Evolutionary conservation across 208 protist species (phyloP), one percentile per base, ranked within the genome.

Genomic region (Wallacemonas sp.): DNA sequence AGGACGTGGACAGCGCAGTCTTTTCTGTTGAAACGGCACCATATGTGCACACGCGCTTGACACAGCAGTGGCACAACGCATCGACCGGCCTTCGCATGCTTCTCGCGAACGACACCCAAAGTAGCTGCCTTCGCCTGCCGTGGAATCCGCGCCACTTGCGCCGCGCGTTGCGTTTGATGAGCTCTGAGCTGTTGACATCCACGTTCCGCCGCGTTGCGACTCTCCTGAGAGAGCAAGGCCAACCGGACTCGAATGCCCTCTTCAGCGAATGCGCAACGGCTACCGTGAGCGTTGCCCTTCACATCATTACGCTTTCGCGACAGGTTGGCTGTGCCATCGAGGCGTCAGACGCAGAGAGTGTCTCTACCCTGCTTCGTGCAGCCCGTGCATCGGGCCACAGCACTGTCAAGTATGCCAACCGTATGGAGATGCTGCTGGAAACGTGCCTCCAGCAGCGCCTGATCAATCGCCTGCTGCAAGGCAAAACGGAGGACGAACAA

Each of bases 1-100:
- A 61, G 2, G 68, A 29, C 33, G 36, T 41, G 38, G 12, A 30
- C 69, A 12, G 64, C 81, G 38, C 70, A 16, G 61, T 95, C 8
- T 85, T 95, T 19, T 76, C 73, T 19, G 78, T 95, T 41, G 78
- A 87, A 58, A 84, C 81, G 21, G 77, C 82, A 1, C 70, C 84
- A 0, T 80, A 72, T 54, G 29, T 90, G 47, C 89, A 95, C 61
- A 85, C 70, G 14, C 85, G 86, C n/a, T 72, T 95, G 19, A 78
- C 76, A 41, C 87, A 90, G 58, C 89, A 95, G 67, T 95, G 81
- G 78, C 89, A 92, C 65, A 95, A 95, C 55, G 86, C 77, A 17
- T 73, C 82, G 3, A 61, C 56, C 14, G 86, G 84, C n/a, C 67
- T 95, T 30, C 55, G 62, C 29, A 30, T 38, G 34, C 52, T 92